A percentile compares a stretch with the other conserved stretches of the same genome.
These are phyloP conservation scores for Fusarium chlamydosporum DNA, from an alignment of 2,329 filamentous ascomycete genomes.

Conservation along the genomic window DNA sequence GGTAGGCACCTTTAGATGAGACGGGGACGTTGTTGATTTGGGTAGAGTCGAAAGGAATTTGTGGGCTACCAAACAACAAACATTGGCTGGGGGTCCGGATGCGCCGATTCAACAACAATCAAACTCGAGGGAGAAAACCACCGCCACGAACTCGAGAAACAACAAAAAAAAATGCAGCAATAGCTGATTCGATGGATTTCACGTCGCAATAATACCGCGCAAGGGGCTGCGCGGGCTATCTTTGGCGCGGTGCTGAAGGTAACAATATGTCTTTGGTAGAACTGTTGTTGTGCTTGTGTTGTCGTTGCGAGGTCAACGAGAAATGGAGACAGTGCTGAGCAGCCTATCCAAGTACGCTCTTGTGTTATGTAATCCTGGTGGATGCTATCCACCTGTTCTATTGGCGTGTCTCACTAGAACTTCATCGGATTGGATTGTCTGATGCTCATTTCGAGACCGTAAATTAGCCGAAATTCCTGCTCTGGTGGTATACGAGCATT, in stretches of 20 bases:
- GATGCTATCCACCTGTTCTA: constrained; percentile 25
- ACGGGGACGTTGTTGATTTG: constrained; percentile 50
- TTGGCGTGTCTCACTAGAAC: constrained; percentile 32
- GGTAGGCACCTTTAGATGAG: constrained; percentile 27
- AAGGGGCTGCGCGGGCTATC: constrained; percentile 36
- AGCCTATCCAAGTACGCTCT: constrained; percentile 28
- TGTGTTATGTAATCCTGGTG: constrained; percentile 43
- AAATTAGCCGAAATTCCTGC: constrained; percentile 50
- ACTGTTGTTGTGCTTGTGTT: constrained; percentile 60
- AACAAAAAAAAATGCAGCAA: constrained; percentile 30
- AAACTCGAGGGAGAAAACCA: constrained; percentile 28
- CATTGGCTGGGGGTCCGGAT: constrained; percentile 55
- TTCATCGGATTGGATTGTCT: constrained; percentile 17
- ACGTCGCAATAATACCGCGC: constrained; percentile 31
- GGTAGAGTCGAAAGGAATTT: constrained; percentile 50
- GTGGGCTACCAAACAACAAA: constrained; percentile 58
- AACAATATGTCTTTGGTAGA: constrained; percentile 49
- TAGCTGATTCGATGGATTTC: constrained; percentile 17
- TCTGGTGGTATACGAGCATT: constrained; percentile 25
- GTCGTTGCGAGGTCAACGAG: constrained; percentile 62
- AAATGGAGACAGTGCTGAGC: constrained; percentile 44
- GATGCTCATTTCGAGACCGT: constrained; percentile 27
- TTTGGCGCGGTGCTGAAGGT: constrained; percentile 52
- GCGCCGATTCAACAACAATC: constrained; percentile 51
- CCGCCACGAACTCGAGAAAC: constrained; percentile 32